phyloP scores from a whole-genome alignment of 148 eudicot species.

The Nepenthes mirabilis region DNA sequence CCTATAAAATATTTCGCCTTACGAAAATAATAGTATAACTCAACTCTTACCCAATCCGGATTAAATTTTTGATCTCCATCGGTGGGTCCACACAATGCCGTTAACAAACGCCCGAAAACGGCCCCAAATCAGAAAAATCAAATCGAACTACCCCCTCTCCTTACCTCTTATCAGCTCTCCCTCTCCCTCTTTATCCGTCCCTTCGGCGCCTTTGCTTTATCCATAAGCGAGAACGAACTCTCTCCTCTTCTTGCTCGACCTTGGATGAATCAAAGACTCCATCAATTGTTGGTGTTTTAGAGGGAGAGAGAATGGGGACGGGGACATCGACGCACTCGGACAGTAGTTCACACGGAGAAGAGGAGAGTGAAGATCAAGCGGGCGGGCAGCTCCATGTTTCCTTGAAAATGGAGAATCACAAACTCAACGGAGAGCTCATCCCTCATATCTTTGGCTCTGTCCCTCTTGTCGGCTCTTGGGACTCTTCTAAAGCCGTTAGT shows the following conservation, averaged over 20 bases:
- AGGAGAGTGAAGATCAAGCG: slow-evolving; percentile 38
- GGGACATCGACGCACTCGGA: slow-evolving; percentile 44
- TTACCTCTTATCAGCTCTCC: not conserved
- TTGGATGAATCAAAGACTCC: not conserved
- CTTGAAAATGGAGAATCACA: slow-evolving; percentile 72
- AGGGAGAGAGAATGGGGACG: slow-evolving; percentile 49
- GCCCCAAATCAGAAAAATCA: too few species aligned
- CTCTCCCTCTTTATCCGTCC: not conserved
- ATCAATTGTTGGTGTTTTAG: not conserved
- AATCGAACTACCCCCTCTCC: too few species aligned
- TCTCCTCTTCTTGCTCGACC: not conserved
- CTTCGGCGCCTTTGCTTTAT: not conserved
- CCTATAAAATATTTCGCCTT: too few species aligned
- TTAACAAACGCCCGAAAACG: too few species aligned
- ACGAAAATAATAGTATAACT: too few species aligned
- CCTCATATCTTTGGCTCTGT: slow-evolving; percentile 92
- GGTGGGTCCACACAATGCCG: too few species aligned
- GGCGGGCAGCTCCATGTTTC: slow-evolving; percentile 78
- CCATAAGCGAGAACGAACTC: not conserved
- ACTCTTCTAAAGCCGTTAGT: slow-evolving; percentile 65
- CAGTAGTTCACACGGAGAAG: slow-evolving; percentile 38
- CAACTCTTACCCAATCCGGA: too few species aligned
- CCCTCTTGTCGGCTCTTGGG: slow-evolving; percentile 88
- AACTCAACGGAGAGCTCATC: slow-evolving; percentile 34
- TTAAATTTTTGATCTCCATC: too few species aligned